Evolutionary conservation across 164 flowering plant species (phyloP).

Genomic region (Umbellularia californica): DNA sequence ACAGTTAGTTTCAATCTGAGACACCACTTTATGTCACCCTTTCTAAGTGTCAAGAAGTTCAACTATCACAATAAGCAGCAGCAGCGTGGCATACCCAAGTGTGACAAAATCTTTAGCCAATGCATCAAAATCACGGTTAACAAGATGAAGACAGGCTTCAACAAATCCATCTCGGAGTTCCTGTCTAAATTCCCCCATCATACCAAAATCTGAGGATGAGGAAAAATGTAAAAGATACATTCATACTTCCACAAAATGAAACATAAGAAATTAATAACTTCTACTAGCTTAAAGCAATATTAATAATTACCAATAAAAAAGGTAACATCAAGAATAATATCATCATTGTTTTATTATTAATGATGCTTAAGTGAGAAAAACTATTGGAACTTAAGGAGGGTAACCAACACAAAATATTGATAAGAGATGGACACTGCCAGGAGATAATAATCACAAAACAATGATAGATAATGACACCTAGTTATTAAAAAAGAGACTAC

Average conservation of each 20-base stretch:
- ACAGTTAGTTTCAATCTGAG: constrained; percentile 9
- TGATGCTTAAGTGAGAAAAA: no score
- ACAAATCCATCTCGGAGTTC: constrained; percentile 92
- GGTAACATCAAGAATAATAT: no score
- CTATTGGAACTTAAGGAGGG: no score
- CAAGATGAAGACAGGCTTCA: constrained; percentile 97
- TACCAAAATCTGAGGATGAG: constrained; percentile 79
- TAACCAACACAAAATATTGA: no score
- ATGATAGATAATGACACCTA: no score
- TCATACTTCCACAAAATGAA: neutral
- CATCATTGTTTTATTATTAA: no score
- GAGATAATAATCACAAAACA: no score
- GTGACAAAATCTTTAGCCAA: constrained; percentile 89
- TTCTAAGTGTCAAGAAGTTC: constrained; percentile 7
- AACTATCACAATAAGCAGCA: neutral
- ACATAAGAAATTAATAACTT: neutral
- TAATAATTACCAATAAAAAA: no score
- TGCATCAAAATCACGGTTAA: constrained; percentile 92
- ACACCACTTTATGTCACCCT: neutral
- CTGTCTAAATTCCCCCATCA: constrained; percentile 97
- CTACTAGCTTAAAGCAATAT: neutral
- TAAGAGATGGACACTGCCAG: no score
- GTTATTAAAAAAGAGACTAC: no score
- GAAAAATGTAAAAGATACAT: constrained; percentile 2
- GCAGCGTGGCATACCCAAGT: constrained; percentile 60